Base-by-base conservation (phyloP, 345 rosid genomes). In the Eucalyptus pumila region DNA sequence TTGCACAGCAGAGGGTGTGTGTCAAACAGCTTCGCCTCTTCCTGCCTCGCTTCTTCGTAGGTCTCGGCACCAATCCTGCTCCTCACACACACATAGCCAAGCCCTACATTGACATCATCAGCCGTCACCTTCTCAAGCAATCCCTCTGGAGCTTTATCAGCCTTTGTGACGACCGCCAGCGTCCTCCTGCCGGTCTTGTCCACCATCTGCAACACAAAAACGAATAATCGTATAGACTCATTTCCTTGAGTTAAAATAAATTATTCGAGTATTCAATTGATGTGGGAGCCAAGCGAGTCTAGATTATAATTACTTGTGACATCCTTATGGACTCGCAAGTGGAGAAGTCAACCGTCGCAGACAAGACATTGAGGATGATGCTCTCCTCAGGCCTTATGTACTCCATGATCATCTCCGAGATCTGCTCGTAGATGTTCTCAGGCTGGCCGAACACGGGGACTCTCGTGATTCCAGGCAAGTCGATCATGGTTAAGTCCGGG, bases 401-500 rank as follows among this genome's bases (percentile, higher is more conserved):
- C 76, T 91, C 93, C 94, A 93, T 90, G 3, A 95, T 93, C 69
- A 92, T 92, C 6, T 40, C 89, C 0, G 92, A 52, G 1, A 95
- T 92, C 90, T 94, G 95, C 65, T 94, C 96, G 14, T 93, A 91
- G 3, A 94, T 93, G 11, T 92, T 45, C 1, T 92, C 93, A 9
- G 96, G 94, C 80, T 94, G 96, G 5, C 94, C 94, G 8, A 89
- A 90, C 47, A 94, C 93, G 0, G 95, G 94, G 14, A 94, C 95
- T 17, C 95, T 86, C 0, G 94, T 93, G 72, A 95, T 95, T 15
- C 95, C 95, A 1, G 96, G 96, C 30, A 95, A 93, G 91, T 95
- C 96, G 15, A 95, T 92, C 94, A 94, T 93, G 2, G 94, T 94
- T 0, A 95, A 72, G 88, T 94, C 94, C 5, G 95, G 95, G 27